Conservation (phyloP, 306 rosid genomes). For the Vigna mungo region DNA sequence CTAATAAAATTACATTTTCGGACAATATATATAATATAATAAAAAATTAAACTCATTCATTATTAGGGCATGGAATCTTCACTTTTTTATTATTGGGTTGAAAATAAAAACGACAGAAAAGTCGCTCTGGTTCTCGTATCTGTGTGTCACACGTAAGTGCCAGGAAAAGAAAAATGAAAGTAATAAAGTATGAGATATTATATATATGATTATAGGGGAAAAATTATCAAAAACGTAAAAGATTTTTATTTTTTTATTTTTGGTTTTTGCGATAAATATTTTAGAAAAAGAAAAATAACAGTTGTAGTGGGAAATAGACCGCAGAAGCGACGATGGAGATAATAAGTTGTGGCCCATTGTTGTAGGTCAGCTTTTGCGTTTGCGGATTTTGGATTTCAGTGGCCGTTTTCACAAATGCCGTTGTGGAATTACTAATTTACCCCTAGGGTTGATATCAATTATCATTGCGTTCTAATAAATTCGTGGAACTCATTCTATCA, state of each 20-base stretch:
- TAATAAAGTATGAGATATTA: not conserved
- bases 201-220: not conserved
- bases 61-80: constrained; percentile 48
- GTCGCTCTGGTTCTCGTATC: constrained; percentile 14
- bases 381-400: constrained; percentile 7
- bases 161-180: not conserved
- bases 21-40: not conserved
- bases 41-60: not conserved
- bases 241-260: not conserved
- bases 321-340: constrained; percentile 62
- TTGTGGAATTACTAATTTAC: constrained; percentile 30
- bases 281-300: not conserved
- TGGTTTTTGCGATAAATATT: not conserved
- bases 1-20: not conserved
- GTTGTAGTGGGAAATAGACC: constrained; percentile 59
- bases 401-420: not conserved
- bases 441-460: constrained; percentile 19
- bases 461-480: constrained; percentile 39
- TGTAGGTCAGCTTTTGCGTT: constrained; percentile 58
- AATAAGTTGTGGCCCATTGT: constrained; percentile 56
- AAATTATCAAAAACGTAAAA: not conserved
- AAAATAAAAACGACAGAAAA: constrained; percentile 33
- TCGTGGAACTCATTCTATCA: not conserved
- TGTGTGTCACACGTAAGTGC: constrained; percentile 10
- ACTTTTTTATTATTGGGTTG: constrained; percentile 9